phyloP scores from a whole-genome alignment of 495 filamentous ascomycete species.

The Penicillium cataractarum region DNA sequence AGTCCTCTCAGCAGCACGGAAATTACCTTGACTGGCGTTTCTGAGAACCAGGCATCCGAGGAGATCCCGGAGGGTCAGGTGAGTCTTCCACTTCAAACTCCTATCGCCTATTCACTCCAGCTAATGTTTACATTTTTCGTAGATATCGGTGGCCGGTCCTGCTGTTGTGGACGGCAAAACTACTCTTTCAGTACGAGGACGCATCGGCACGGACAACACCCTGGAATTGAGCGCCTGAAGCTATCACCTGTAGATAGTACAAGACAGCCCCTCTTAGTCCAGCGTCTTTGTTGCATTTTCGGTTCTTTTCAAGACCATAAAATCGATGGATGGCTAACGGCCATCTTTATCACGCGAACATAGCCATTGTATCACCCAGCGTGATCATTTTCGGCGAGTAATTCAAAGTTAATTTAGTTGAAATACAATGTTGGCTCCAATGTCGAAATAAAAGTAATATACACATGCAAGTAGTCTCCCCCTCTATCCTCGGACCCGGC shows the following conservation, averaged over 20 bases:
- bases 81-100: constrained; percentile 19
- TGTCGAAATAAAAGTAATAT: constrained; percentile 32
- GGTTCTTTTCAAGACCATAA: background rate
- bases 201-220: constrained; percentile 48
- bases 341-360: background rate
- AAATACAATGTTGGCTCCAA: constrained; percentile 31
- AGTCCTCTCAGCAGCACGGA: constrained; percentile 79
- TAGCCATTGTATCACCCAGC: constrained; percentile 7
- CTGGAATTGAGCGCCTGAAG: constrained; percentile 32
- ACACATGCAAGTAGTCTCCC: constrained; percentile 20
- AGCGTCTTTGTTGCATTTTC: constrained; percentile 5
- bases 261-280: background rate
- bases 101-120: background rate
- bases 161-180: constrained; percentile 40
- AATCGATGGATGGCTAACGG: background rate
- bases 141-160: constrained; percentile 48
- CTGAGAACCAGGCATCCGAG: constrained; percentile 62
- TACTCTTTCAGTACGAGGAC: constrained; percentile 34
- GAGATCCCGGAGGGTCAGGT: constrained; percentile 63
- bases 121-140: constrained; percentile 10
- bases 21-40: constrained; percentile 62
- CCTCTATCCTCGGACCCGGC: background rate
- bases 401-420: constrained; percentile 20
- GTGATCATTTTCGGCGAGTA: constrained; percentile 2
- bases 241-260: background rate